A percentile compares a stretch with the other conserved stretches of the same genome.
These are phyloP conservation scores for Alectoria sarmentosa DNA, from an alignment of 495 filamentous ascomycete species.

Conservation along the genomic window DNA sequence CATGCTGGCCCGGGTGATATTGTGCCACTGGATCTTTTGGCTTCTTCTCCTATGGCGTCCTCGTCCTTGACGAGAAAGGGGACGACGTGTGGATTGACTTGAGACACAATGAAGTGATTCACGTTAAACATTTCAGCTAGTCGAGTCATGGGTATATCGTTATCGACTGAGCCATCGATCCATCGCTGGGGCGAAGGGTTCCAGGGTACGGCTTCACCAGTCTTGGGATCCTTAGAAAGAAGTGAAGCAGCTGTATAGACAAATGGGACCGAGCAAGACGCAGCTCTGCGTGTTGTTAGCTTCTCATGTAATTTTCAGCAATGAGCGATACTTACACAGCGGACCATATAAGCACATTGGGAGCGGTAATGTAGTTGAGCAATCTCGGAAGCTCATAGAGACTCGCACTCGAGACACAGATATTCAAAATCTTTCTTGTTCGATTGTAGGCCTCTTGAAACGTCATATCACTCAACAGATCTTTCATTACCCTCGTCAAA, in stretches of 20 bases:
- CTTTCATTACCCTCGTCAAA: conserved; percentile 71
- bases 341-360: conserved; percentile 94
- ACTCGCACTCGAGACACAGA: conserved; percentile 80
- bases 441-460: conserved; percentile 95
- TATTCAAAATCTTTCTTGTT: conserved; percentile 83
- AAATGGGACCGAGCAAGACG: conserved; percentile 90
- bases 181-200: conserved; percentile 74
- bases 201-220: conserved; percentile 73
- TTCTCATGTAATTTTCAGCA: not conserved
- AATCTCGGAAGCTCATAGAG: conserved; percentile 81
- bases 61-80: conserved; percentile 77
- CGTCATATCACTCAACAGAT: conserved; percentile 76
- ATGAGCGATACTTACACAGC: conserved; percentile 58
- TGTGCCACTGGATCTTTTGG: conserved; percentile 34
- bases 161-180: conserved; percentile 93
- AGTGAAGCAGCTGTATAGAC: conserved; percentile 70
- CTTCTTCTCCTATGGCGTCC: conserved; percentile 37
- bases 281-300: conserved; percentile 47
- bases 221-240: conserved; percentile 78
- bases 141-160: conserved; percentile 86
- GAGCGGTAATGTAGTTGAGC: conserved; percentile 87
- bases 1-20: conserved; percentile 41
- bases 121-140: conserved; percentile 96
- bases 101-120: conserved; percentile 96
- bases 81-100: conserved; percentile 90